phyloP scores from a whole-genome alignment of 2,329 filamentous ascomycete genomes.

The Botryotinia calthae region DNA sequence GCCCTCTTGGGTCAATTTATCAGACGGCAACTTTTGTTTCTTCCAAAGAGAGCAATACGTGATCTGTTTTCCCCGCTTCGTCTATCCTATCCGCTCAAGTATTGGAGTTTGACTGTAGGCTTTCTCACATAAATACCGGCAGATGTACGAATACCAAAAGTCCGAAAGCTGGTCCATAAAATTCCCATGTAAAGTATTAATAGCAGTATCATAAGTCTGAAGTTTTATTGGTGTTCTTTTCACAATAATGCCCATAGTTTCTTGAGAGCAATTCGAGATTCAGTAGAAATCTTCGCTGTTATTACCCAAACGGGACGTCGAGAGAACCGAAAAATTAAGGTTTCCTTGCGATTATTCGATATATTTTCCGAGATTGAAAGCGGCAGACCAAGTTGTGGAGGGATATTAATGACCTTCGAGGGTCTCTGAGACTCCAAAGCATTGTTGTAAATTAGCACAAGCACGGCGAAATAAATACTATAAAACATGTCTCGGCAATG shows the following conservation, averaged over 20 bases:
- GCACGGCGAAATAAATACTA: background rate
- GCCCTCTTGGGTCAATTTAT: background rate
- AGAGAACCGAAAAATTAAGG: background rate
- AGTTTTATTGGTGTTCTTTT: background rate
- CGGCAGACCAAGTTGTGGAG: background rate
- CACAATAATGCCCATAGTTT: background rate
- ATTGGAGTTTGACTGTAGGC: background rate
- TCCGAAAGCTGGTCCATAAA: background rate
- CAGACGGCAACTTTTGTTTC: background rate
- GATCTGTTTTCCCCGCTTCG: background rate
- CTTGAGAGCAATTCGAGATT: background rate
- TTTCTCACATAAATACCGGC: background rate
- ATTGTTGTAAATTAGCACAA: background rate
- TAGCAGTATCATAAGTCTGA: background rate
- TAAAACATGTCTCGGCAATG: background rate
- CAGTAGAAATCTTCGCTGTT: no score
- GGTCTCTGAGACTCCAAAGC: background rate
- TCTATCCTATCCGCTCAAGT: background rate
- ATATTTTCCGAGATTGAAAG: background rate
- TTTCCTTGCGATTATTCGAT: background rate
- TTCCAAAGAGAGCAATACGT: background rate
- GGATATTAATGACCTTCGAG: background rate
- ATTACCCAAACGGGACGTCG: background rate
- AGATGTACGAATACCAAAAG: background rate
- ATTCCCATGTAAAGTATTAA: background rate